Base-by-base conservation (phyloP, 2,329 filamentous ascomycete genomes). In the Phaeosphaeriaceae sp. region DNA sequence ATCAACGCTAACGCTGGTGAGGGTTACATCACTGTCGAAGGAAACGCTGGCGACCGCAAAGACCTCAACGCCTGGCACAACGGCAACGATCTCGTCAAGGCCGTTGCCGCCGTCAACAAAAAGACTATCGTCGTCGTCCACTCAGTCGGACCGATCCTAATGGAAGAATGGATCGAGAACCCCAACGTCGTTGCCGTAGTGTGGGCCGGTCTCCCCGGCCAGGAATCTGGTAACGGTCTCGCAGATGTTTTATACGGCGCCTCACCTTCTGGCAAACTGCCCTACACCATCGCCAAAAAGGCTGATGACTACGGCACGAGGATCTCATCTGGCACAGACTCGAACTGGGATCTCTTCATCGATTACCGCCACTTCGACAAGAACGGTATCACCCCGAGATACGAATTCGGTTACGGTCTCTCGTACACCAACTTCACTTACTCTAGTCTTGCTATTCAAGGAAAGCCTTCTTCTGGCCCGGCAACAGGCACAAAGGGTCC, bases 251-350 rank as follows among this genome's bases (percentile, higher is more conserved):
- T 80, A 1, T 80, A 77, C 52, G 78, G 78, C 3, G 60, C 63
- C n/a, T 56, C 67, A 3, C 71, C 70, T 5, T 77, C 77, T 1
- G 86, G 85, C 2, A 83, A 83, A 48, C 74, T 88, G 0, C 83
- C 85, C 62, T 88, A 72, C 41, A 73, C 71, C 9, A 73, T 74
- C 41, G 70, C 70, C 3, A 74, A 72, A 56, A 47, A 59, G 15
- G 48, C 59, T 3, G 51, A 28, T 1, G 72, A 74, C 50, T 74
- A 74, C 37, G 68, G 67, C 15, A 64, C 67, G 1, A 46, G 41
- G 0, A 57, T 73, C 17, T 48, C 50, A 3, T 15, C 26, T 3
- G 65, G 63, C 2, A 46, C 50, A 38, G 57, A 60, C 26, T 48
- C 67, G 42, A 60, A 66, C n/a, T 77, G 77, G 64, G 74, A 76